Base-by-base conservation (phyloP, 495 filamentous ascomycete genomes). In the Penicillium maclennaniae region DNA sequence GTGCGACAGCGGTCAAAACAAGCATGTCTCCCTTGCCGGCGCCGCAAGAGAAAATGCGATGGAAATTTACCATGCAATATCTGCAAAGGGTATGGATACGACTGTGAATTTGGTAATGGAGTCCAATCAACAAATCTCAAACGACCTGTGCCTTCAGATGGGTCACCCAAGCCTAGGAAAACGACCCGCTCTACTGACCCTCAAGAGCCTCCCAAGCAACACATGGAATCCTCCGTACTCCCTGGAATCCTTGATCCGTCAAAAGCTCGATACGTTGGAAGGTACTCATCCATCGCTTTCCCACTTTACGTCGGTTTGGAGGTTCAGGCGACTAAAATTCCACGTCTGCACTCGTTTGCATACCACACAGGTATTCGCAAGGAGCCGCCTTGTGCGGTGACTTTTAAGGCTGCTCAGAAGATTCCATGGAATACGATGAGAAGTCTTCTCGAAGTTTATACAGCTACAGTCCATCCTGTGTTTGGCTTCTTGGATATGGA, bases 11-110 rank as follows among this genome's bases (percentile, higher is more conserved):
- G 63, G 17, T 60, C 60, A 19, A 60, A 70, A 23, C 69, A 68
- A 40, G 74, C 72, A 19, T 77, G 74, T 57, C 53, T 65, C 6
- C 69, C 72, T 8, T 77, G 74, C 50, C 66, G 72, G 7, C 60
- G 71, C 37, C 62, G 72, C 26, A 77, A 77, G 52, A 66, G 71
- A 17, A 74, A 71, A 69, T 74, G 73, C 52, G 66, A 77, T 52
- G 71, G 69, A 26, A 54, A 64, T 37, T 54, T 58, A 8, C 73
- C 73, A 8, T 77, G 73, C 45, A 63, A 59, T 20, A 65, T 69
- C 27, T 77, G 74, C 45, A 38, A 62, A 41, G 66, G 70, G 9
- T 77, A 72, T 46, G 68, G 63, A n/a, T 75, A 77, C 45, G 50
- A 70, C 26, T 77, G 73, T 40, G 53, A 66, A 47, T 75, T 70